Evolutionary conservation across 306 rosid species (phyloP), one percentile per base, ranked within the genome.

Genomic region (Sindora glabra): DNA sequence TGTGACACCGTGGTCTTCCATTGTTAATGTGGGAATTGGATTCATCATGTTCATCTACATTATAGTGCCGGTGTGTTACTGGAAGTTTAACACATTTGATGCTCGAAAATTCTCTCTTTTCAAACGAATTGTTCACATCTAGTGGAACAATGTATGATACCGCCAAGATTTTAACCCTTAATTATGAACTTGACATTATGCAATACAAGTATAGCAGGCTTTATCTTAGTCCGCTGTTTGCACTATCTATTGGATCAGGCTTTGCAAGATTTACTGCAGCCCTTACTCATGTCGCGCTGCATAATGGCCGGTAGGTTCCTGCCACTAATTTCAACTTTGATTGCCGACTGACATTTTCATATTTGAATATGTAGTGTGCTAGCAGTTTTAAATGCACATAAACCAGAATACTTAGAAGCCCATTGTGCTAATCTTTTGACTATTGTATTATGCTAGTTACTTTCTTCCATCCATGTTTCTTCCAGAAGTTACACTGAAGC

Each of bases 31-130:
- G 19, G 99, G 94, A 14, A 56, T 84, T 64, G 99, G 99, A 64
- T 94, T 94, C 55, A 59, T 89, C 65, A 86, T 89, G 87, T 94
- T 94, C 80, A 66, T 94, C 78, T 94, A 94, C 72, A 79, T 94
- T 19, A 77, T 94, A 57, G 80, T 94, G 23, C 99, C 99, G 14
- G 29, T 94, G 0, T 89, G 97, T 72, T 94, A 94, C 65, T 94
- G 99, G 99, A 94, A 84, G 80, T 94, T 70, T 32, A 63, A 94
- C 78, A 89, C 99, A 13, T 94, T 94, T 2, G 99, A 86, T 48
- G 90, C 99, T 16, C 67, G 69, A n/a, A 94, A 89, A 77, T 94
- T 94, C 64, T 97, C 97, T n/a, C 41, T 94, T 94, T 64, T 94
- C 99, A 18, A 84, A 75, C 48, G 84, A 89, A 74, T 73, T 94